Percentiles rank a stretch among this genome's conserved stretches.
These are phyloP conservation scores for Boletus edulis DNA, from an alignment of 768 basidiomycete species.

Conservation along the genomic window DNA sequence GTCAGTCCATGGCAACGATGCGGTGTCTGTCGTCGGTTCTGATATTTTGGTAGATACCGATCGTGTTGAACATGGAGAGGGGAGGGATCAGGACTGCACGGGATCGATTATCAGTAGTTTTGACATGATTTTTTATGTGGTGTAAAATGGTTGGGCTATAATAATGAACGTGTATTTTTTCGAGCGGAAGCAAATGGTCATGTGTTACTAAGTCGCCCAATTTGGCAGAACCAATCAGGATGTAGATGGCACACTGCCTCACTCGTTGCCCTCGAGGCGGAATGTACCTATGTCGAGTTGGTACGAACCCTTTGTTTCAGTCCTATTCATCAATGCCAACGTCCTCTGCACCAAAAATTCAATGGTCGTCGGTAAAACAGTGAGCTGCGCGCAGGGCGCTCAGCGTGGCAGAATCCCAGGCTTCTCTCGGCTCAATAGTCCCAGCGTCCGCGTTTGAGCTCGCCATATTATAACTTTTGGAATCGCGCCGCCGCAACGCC, in stretches of 20 bases:
- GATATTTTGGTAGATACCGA: neutral
- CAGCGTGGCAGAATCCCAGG: conserved; percentile 33
- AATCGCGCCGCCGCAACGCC: conserved; percentile 16
- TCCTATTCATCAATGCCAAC: neutral
- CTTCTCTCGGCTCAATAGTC: conserved; percentile 29
- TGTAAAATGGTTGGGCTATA: neutral
- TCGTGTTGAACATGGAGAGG: conserved; percentile 15
- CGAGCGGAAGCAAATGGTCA: neutral
- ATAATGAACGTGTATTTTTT: conserved; percentile 11
- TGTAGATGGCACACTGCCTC: conserved; percentile 29
- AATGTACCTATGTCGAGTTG: conserved; percentile 16
- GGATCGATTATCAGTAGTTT: neutral
- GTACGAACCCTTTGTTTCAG: neutral
- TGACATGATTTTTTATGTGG: neutral
- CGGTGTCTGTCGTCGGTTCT: neutral
- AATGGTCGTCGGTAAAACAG: neutral
- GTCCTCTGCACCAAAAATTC: neutral
- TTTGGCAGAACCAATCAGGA: conserved; percentile 24
- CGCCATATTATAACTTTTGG: conserved; percentile 6
- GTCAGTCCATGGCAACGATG: neutral
- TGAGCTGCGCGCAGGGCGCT: conserved; percentile 18
- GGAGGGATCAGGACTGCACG: no score
- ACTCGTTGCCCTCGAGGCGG: conserved; percentile 10
- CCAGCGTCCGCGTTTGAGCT: conserved; percentile 12
- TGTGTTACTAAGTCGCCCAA: neutral